These are phyloP conservation scores for Melastoma malabathricum DNA, from an alignment of 345 rosid genomes.

Conservation along the genomic window DNA sequence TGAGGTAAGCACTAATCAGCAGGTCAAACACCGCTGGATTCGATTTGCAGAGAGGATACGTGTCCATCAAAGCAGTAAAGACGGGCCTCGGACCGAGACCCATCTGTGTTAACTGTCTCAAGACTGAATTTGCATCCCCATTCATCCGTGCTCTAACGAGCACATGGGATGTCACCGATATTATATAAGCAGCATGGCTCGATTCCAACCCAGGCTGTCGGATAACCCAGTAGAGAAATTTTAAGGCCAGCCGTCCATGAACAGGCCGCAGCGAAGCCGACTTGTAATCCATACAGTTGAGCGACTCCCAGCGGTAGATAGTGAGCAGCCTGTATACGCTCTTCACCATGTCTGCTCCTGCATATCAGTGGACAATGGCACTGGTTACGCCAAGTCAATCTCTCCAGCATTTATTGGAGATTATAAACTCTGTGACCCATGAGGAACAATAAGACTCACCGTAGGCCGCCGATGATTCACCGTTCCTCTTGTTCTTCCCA, in stretches of 20 bases:
- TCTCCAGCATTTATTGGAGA: too few relatives aligned
- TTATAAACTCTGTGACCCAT: too few relatives aligned
- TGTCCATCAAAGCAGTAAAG: conserved; percentile 55
- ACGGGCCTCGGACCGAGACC: conserved; percentile 31
- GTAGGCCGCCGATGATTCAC: too few relatives aligned
- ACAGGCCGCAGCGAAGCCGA: conserved; percentile 56
- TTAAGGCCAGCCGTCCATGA: conserved; percentile 81
- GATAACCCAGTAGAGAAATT: conserved; percentile 62
- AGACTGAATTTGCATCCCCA: conserved; percentile 40
- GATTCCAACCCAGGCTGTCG: conserved; percentile 57
- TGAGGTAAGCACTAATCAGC: conserved; percentile 53
- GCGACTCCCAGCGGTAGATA: conserved; percentile 74
- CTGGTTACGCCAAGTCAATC: too few relatives aligned
- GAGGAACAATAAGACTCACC: too few relatives aligned
- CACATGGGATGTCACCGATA: conserved; percentile 51
- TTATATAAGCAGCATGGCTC: conserved; percentile 39
- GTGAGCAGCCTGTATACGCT: conserved; percentile 68
- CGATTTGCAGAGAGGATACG: conserved; percentile 73
- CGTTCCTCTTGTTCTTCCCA: too few relatives aligned
- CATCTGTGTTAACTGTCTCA: conserved; percentile 40
- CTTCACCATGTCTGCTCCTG: conserved; percentile 51
- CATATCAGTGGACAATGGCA: too few relatives aligned
- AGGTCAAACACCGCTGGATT: conserved; percentile 81
- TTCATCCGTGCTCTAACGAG: conserved; percentile 83
- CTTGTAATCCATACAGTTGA: conserved; percentile 70